These are phyloP conservation scores for Aspergillus sp. DNA, from an alignment of 2,329 filamentous ascomycete species.

Conservation along the genomic window DNA sequence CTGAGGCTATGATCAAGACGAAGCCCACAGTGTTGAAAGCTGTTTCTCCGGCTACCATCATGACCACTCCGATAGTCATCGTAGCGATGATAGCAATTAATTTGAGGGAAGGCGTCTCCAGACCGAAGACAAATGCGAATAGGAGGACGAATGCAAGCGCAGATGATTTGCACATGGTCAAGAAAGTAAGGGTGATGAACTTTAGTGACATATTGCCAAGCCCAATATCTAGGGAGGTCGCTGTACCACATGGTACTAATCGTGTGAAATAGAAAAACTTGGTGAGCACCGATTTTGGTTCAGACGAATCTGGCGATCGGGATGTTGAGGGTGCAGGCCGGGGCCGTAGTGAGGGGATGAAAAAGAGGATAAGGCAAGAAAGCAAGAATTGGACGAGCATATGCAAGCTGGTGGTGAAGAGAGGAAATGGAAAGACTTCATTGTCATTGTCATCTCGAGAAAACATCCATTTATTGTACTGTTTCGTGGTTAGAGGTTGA, in stretches of 20 bases:
- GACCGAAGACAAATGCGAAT: constrained; percentile 90
- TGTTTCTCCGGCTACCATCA: constrained; percentile 97
- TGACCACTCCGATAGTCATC: constrained; percentile 91
- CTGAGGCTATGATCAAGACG: constrained; percentile 85
- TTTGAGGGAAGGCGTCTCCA: constrained; percentile 83
- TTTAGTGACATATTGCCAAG: constrained; percentile 93
- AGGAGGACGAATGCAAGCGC: constrained; percentile 91
- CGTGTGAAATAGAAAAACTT: constrained; percentile 88
- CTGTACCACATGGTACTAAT: constrained; percentile 85
- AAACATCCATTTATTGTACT: constrained; percentile 99
- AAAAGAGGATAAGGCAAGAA: constrained; percentile 72
- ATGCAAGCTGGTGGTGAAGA: constrained; percentile 93
- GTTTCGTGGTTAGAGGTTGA: neutral
- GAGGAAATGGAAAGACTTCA: constrained; percentile 87
- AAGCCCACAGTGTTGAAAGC: constrained; percentile 87
- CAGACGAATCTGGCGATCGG: constrained; percentile 45
- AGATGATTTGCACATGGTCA: constrained; percentile 99
- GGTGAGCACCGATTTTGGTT: constrained; percentile 68
- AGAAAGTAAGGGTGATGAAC: constrained; percentile 95
- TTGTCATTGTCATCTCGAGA: constrained; percentile 64
- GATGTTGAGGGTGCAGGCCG: constrained; percentile 36
- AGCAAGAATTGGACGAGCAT: constrained; percentile 93
- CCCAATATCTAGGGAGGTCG: constrained; percentile 93
- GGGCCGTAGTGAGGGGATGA: constrained; percentile 80
- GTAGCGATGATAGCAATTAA: constrained; percentile 82